These are phyloP conservation scores for Quercus gilva DNA, from an alignment of 306 rosid genomes.

Conservation along the genomic window DNA sequence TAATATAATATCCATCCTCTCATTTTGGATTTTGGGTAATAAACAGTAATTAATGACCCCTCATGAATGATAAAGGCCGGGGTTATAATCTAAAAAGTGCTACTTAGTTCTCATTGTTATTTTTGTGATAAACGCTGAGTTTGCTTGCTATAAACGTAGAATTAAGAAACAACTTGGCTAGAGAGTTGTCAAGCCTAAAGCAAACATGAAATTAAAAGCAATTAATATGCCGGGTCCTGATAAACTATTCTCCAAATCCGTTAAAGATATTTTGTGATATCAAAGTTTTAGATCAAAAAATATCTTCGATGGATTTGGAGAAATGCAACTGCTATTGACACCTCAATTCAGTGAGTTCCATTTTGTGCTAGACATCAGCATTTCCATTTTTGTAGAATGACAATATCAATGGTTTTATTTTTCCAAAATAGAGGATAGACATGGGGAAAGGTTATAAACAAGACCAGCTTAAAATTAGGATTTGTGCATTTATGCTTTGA, in stretches of 20 bases:
- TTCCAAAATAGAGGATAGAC: neutral
- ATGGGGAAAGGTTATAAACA: neutral
- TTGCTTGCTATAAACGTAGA: neutral
- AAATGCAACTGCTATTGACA: neutral
- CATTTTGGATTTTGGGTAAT: neutral
- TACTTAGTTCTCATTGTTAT: neutral
- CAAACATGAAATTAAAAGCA: neutral
- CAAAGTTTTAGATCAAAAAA: neutral
- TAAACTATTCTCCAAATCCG: neutral
- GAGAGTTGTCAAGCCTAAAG: neutral
- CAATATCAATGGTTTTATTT: neutral
- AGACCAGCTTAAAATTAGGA: neutral
- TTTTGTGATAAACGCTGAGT: neutral
- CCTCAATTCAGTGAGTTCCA: neutral
- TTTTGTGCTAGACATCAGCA: neutral
- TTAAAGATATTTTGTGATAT: neutral
- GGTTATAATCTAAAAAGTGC: neutral
- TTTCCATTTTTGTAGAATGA: neutral
- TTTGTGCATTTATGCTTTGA: neutral
- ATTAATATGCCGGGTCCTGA: neutral
- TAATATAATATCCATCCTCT: neutral
- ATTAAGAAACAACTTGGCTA: neutral
- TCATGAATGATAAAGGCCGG: neutral
- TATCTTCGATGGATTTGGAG: neutral
- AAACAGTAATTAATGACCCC: neutral